phyloP scores from a whole-genome alignment of 1,139 yeast genomes.

The Hemisphaericaspora lyxosophila region DNA sequence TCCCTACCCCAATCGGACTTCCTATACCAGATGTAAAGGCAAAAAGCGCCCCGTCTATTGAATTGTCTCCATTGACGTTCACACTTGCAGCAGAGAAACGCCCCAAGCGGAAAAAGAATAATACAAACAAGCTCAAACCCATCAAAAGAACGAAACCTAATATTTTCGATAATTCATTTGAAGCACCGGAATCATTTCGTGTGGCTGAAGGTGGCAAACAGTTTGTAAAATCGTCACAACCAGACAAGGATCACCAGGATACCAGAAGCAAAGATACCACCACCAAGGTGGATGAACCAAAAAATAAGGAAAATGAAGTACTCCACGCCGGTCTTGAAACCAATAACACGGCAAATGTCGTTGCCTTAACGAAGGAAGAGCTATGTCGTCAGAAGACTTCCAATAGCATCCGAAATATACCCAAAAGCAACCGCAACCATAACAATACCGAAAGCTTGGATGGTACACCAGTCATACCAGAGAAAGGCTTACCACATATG shows the following conservation, averaged over 20 bases:
- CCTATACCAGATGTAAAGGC: not conserved
- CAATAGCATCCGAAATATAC: too few species aligned
- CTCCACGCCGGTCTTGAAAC: too few species aligned
- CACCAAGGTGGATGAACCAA: too few species aligned
- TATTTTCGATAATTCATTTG: constrained; percentile 16
- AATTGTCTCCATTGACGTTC: constrained; percentile 10
- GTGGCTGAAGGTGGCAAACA: not conserved
- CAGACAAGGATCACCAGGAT: not conserved
- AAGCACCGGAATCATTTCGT: constrained; percentile 4
- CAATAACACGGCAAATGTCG: not conserved
- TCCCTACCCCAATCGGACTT: constrained; percentile 7
- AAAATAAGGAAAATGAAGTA: too few species aligned
- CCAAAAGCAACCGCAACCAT: too few species aligned
- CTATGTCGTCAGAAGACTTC: too few species aligned
- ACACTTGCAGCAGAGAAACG: constrained; percentile 1
- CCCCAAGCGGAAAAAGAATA: not conserved
- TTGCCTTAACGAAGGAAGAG: not conserved
- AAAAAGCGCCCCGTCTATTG: not conserved
- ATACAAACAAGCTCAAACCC: constrained; percentile 1
- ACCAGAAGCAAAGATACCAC: too few species aligned
- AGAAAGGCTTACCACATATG: not conserved
- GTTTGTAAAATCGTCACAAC: not conserved
- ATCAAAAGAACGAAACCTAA: constrained; percentile 10
- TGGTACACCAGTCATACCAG: too few species aligned
- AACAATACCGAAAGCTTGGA: too few species aligned